Conservation (phyloP, 805 yeast species). For the Saccharomycodes ludwigii region DNA sequence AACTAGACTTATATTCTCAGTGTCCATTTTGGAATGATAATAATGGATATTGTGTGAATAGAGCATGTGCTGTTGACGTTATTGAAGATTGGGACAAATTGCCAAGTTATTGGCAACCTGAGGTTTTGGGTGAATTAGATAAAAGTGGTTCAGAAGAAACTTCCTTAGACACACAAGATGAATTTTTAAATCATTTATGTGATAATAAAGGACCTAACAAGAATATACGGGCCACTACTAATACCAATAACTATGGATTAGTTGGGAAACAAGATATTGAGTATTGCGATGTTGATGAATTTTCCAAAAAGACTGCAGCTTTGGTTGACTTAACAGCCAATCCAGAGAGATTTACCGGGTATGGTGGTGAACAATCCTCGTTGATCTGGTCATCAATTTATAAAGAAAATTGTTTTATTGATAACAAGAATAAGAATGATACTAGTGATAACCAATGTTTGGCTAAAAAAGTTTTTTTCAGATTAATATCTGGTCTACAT, state of each 20-base stretch:
- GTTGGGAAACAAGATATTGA: constrained; percentile 34
- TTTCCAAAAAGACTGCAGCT: constrained; percentile 54
- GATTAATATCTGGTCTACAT: constrained; percentile 86
- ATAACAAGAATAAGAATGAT: constrained; percentile 11
- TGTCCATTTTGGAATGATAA: constrained; percentile 82
- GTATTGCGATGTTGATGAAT: constrained; percentile 56
- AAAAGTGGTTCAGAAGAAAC: constrained; percentile 15
- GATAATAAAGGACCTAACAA: constrained; percentile 10
- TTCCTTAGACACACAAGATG: constrained; percentile 21
- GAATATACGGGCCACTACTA: constrained; percentile 3
- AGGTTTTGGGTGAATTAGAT: constrained; percentile 36
- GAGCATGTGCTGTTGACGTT: constrained; percentile 83
- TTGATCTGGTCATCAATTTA: constrained; percentile 91
- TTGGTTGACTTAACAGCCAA: constrained; percentile 78
- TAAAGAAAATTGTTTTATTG: constrained; percentile 72
- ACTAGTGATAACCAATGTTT: constrained; percentile 42
- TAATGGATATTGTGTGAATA: constrained; percentile 71
- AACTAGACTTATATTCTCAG: constrained; percentile 65
- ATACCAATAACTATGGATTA: constrained; percentile 8
- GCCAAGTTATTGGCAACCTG: constrained; percentile 65
- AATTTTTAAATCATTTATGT: constrained; percentile 28
- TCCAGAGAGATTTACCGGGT: constrained; percentile 95
- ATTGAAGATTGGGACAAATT: constrained; percentile 60
- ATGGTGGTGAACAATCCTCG: constrained; percentile 83
- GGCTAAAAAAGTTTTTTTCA: constrained; percentile 81